Base-by-base conservation (phyloP, 1,284 basidiomycete genomes). In the Ceratobasidium sp. region DNA sequence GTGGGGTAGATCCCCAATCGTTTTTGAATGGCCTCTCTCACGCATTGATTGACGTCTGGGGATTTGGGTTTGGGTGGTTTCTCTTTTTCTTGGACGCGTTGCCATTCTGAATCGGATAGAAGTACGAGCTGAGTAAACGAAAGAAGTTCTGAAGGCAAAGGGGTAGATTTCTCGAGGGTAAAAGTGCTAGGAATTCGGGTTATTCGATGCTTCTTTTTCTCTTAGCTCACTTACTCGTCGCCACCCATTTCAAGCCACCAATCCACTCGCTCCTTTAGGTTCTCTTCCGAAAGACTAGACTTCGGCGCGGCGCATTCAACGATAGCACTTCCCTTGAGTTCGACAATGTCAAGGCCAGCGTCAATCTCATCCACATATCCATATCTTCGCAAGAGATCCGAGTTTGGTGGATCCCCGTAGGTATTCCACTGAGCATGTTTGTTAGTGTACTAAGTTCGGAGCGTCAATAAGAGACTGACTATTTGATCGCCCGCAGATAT, bases 321-420 rank as follows among this genome's bases (percentile, higher is more conserved):
- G 2, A 94, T 81, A n/a, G 90, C 77, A 77, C 93, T 89, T 8
- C 93, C 93, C 20, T 86, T 85, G 29, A 99, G 80, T 76, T 98
- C 94, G 15, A 92, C 92, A 13, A 95, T 83, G 74, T 98, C 96
- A 34, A 87, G 88, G 1, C 92, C 92, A 77, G 98, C 98, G 1
- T 92, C 89, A 50, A 78, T 73, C 0, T 89, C 77, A 79, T 99
- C 97, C 55, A 98, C 90, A 76, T 98, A 92, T 0, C 96, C 96
- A 76, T 98, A 99, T 57, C 93, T 87, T 55, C 97, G 87, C 22
- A 99, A 83, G 1, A 99, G 85, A 74, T 97, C 95, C n/a, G 92
- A 87, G 77, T 99, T 99, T 2, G 96, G 94, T 7, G 89, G 92
- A 75, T 97, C 92, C 27, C 91, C 94, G 77, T 98, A 99, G 0